These are phyloP conservation scores for Straminergon stramineum DNA, from an alignment of 225 moss, liverwort and hornwort genomes.

Conservation along the genomic window DNA sequence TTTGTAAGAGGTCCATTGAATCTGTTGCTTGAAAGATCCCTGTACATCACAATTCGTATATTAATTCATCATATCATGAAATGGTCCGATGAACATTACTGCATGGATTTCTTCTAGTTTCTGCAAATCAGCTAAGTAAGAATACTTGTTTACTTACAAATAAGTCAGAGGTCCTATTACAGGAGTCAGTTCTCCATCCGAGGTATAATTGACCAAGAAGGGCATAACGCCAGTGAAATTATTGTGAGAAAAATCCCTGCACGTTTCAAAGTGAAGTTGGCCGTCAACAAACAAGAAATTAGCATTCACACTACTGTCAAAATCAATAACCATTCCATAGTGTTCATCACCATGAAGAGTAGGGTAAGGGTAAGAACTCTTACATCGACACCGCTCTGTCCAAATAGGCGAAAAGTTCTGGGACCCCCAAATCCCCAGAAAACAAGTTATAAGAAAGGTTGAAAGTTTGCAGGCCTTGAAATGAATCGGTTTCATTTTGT, in stretches of 20 bases:
- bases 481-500: not conserved
- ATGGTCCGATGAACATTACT: not conserved
- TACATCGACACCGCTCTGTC: not conserved
- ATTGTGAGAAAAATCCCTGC: conserved; percentile 11
- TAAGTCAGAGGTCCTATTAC: not conserved
- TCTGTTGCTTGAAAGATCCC: too few relatives aligned
- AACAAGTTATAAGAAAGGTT: conserved; percentile 7
- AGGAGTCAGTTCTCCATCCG: not conserved
- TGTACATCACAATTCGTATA: too few relatives aligned
- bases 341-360: not conserved
- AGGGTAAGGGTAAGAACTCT: not conserved
- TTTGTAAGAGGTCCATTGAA: too few relatives aligned
- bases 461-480: not conserved
- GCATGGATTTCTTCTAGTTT: not conserved
- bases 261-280: not conserved
- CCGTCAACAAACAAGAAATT: not conserved
- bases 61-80: too few relatives aligned
- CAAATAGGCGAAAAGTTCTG: not conserved
- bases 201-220: not conserved
- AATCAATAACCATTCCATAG: not conserved
- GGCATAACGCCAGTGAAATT: not conserved
- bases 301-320: too few relatives aligned
- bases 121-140: not conserved
- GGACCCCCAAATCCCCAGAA: not conserved
- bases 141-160: not conserved